Evolutionary conservation across 352 stramenopile genomes (phyloP).

Genomic region (Globisporangium alternatum): DNA sequence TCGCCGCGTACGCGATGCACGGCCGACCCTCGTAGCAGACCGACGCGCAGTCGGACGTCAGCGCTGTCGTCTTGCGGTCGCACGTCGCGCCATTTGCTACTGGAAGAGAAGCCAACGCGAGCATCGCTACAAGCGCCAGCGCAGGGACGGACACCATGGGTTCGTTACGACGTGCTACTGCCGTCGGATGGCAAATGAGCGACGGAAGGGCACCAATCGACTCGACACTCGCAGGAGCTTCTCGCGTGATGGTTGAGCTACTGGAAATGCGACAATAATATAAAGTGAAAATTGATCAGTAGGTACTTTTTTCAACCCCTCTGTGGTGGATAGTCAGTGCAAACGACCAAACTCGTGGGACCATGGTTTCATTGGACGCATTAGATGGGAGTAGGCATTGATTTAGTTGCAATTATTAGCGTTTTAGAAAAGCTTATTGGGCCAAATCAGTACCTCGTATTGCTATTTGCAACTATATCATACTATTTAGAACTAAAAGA

Average conservation of each 20-base stretch:
- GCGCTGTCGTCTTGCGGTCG: constrained; percentile 34
- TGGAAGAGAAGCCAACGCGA: not conserved
- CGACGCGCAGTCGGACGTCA: constrained; percentile 49
- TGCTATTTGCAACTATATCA: too few relatives aligned
- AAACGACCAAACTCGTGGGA: not conserved
- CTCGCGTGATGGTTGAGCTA: not conserved
- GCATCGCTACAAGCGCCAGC: not conserved
- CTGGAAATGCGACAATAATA: not conserved
- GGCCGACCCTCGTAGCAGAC: constrained; percentile 50
- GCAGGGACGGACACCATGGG: not conserved
- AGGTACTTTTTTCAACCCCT: not conserved
- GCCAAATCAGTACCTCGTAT: too few relatives aligned
- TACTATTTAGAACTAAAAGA: too few relatives aligned
- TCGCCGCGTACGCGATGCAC: constrained; percentile 44
- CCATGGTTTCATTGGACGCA: not conserved
- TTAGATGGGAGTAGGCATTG: too few relatives aligned
- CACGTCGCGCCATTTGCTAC: constrained; percentile 20
- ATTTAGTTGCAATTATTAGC: too few relatives aligned
- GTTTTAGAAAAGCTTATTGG: too few relatives aligned
- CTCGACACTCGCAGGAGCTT: not conserved
- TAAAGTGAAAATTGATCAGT: too few relatives aligned
- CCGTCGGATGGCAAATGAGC: not conserved
- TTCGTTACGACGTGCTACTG: not conserved
- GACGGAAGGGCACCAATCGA: not conserved
- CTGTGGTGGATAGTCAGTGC: not conserved